Evolutionary conservation across 2,329 filamentous ascomycete genomes (phyloP), one percentile per base, ranked within the genome.

Genomic region (Aspergillus niger): DNA sequence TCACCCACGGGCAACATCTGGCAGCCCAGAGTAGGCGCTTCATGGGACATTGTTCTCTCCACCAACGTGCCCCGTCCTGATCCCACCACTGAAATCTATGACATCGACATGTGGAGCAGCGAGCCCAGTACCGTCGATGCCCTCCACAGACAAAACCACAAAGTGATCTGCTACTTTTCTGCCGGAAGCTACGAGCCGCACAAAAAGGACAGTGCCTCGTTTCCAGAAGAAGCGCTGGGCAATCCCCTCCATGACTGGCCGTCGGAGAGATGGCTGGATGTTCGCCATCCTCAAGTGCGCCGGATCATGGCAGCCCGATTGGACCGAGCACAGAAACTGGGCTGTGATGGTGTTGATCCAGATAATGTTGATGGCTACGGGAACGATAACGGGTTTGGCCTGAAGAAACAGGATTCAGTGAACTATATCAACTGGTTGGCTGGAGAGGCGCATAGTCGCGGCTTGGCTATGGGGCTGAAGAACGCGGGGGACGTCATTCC

Each of bases 161-260:
- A 84, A 63, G 84, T 91, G 51, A 87, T 91, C 61, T 92, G 89
- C 78, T 92, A 92, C 76, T 91, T 91, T 77, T 89, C 86, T 53
- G 88, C 87, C 0, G 89, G 89, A 1, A 88, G 85, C 5, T 90
- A 83, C 67, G 89, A 92, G 73, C 70, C 85, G 53, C 85, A 82
- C 77, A 91, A 70, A 79, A 81, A 13, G 70, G 68, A 28, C 67
- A 83, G 4, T 91, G 91, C 69, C 69, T 76, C 8, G 62, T 78
- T 1, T 71, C 75, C 0, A 88, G 90, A 64, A 71, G 86, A 41
- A 89, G 88, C 17, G 79, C 81, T 5, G 74, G 75, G 53, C 5
- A 47, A 47, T 6, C 3, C 17, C 4, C 76, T 91, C 3, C 79
- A 85, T 7, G 88, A 84, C 3, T 91, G 89, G 89, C 79, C 79